Base-by-base conservation (phyloP, 768 basidiomycete genomes). In the Strobilomyces echinocephalus region DNA sequence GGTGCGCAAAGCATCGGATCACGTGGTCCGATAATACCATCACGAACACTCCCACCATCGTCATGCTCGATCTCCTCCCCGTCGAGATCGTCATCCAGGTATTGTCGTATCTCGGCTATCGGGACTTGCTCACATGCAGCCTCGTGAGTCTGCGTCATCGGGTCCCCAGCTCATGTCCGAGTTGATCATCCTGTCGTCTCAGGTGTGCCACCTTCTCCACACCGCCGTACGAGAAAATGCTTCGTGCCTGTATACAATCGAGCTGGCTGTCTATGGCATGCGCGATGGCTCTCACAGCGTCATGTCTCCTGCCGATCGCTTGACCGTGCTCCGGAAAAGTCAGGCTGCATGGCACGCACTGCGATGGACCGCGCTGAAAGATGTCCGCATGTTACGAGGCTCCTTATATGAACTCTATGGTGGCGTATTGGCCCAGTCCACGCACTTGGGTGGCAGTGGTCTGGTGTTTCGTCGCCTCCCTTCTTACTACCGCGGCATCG, bases 351-450 rank as follows among this genome's bases (percentile, higher is more conserved):
- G 78, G 78, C 68, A 69, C 21, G 41, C 67, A n/a, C 51, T 77
- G 24, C 56, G 57, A 35, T 79, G 74, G 73, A 66, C 64, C 11
- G 49, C 64, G 26, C 59, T 66, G 28, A 52, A 58, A 21, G 61
- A 62, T 16, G 54, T 81, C 30, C 67, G 63, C 4, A 79, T 81
- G 76, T 50, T 63, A 26, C 54, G 57, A 4, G 79, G 79, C 28
- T 69, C 69, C 18, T 59, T 80, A 5, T 84, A 83, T 74, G 83
- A 85, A 58, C 72, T 85, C 0, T 83, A 73, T 54, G 83, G 82
- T 3, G 79, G 79, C 11, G 76, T 84, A 12, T 62, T 85, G 9
- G 82, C 72, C 1, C 80, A 81, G 58, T 66, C 70, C 39, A 57
- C 21, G 20, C 28, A 53, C 16, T 0, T 5, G 21, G 66, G 58